A percentile compares a stretch with the other conserved stretches of the same genome.
Conservation (phyloP, 208 protist species). For the Spongospora subterranea region DNA sequence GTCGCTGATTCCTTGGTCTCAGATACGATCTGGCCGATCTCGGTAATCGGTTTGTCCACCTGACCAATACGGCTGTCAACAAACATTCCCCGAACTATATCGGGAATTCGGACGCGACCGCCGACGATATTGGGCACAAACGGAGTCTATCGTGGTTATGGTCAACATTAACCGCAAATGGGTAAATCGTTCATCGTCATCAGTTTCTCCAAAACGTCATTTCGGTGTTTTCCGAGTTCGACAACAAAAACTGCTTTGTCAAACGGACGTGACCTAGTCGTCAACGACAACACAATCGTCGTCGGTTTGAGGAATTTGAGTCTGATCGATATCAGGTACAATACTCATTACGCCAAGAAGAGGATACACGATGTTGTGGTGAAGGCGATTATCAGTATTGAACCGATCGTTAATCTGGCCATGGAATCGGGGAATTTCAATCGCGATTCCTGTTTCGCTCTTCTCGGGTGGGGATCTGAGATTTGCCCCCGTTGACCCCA, state of each 20-base stretch:
- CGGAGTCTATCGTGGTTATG: conserved; percentile 55
- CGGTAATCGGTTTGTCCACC: conserved; percentile 87
- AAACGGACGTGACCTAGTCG: not conserved
- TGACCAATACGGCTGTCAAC: conserved; percentile 96
- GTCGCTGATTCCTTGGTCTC: not conserved
- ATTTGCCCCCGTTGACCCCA: no score
- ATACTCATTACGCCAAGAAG: conserved; percentile 7
- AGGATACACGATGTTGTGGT: conserved; percentile 57
- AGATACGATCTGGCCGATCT: conserved; percentile 72
- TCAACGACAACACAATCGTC: conserved; percentile 49
- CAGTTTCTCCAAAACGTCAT: no score
- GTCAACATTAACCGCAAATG: not conserved
- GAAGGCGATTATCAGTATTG: conserved; percentile 62
- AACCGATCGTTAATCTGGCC: conserved; percentile 44
- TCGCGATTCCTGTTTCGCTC: conserved; percentile 27
- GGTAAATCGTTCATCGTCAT: no score
- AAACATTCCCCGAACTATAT: conserved; percentile 77
- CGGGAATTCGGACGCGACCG: no score
- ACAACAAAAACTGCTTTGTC: not conserved
- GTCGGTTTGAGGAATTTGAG: not conserved
- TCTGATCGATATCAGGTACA: not conserved
- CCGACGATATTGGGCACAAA: conserved; percentile 61
- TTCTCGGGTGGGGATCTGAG: conserved; percentile 5
- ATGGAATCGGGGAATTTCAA: not conserved
- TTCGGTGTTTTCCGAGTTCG: no score